Conservation (phyloP, 148 eudicot species). For the Silene latifolia region DNA sequence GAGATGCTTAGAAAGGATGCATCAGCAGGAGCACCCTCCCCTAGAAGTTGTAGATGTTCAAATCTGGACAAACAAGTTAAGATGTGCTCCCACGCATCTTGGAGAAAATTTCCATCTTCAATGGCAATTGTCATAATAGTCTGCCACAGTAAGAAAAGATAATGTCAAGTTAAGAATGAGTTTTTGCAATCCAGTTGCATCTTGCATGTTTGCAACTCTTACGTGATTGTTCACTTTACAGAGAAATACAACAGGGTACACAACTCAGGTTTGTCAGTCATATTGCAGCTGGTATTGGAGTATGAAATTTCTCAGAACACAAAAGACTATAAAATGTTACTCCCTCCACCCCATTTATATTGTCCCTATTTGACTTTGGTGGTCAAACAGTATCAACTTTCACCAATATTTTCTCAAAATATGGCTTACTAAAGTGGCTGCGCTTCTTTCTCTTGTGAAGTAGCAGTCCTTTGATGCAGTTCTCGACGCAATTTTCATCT, state of each 20-base stretch:
- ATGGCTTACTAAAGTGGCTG: too few relatives aligned
- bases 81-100: conserved; percentile 98
- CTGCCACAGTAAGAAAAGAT: conserved; percentile 33
- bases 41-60: conserved; percentile 94
- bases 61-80: conserved; percentile 92
- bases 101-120: conserved; percentile 89
- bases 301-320: neutral
- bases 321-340: neutral
- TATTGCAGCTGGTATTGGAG: neutral
- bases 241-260: neutral
- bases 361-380: neutral
- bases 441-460: too few relatives aligned
- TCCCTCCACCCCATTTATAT: neutral
- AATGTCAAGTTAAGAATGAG: neutral
- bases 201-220: neutral
- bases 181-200: neutral
- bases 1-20: conserved; percentile 73
- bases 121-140: conserved; percentile 89
- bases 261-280: neutral
- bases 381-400: neutral
- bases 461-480: too few relatives aligned
- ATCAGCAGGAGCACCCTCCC: conserved; percentile 97
- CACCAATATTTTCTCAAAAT: neutral
- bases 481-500: too few relatives aligned
- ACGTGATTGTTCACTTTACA: neutral